A percentile compares a stretch with the other conserved stretches of the same genome.
phyloP scores from a whole-genome alignment of 2,329 filamentous ascomycete species.

The Trichocomaceae sp. region DNA sequence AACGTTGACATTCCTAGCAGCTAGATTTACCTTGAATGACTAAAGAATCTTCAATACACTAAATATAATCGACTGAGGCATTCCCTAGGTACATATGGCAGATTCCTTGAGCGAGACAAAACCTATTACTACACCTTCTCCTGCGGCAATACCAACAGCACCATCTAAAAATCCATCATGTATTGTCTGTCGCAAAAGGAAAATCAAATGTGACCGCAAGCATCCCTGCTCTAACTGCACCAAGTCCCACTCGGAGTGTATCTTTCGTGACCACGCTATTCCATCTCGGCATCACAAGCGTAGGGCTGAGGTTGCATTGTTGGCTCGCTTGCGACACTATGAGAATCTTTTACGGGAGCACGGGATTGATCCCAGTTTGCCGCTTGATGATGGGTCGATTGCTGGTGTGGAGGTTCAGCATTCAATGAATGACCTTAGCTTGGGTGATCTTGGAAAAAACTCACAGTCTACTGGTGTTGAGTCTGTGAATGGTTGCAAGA shows the following conservation, averaged over 20 bases:
- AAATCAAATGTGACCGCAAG: constrained; percentile 45
- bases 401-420: background rate
- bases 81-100: background rate
- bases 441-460: background rate
- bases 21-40: background rate
- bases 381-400: background rate
- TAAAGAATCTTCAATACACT: background rate
- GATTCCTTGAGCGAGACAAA: background rate
- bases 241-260: constrained; percentile 50
- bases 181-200: constrained; percentile 40
- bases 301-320: constrained; percentile 6
- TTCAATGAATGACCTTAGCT: background rate
- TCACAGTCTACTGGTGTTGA: background rate
- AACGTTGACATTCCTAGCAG: background rate
- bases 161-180: constrained; percentile 20
- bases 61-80: background rate
- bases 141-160: background rate
- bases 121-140: background rate
- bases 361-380: constrained; percentile 5
- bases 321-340: constrained; percentile 6
- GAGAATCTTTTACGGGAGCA: constrained; percentile 8
- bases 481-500: background rate
- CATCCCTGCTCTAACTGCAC: constrained; percentile 44
- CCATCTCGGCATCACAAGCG: constrained; percentile 11
- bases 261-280: constrained; percentile 43